Evolutionary conservation across 139 green algal species (phyloP), one percentile per base, ranked within the genome.

Genomic region (Chlamydomonas sp.): DNA sequence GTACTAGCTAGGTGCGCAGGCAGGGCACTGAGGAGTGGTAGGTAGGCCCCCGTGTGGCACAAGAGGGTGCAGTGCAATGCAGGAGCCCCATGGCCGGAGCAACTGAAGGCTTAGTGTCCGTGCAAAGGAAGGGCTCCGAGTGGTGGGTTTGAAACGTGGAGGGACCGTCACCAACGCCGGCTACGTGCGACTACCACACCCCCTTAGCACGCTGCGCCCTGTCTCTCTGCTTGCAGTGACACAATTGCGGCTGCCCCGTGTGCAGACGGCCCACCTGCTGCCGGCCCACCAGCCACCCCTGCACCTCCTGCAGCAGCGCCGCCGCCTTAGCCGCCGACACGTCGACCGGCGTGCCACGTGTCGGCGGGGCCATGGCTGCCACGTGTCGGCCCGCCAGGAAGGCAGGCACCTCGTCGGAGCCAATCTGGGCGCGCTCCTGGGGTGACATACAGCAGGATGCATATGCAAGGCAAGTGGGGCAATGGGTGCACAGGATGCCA

Each of bases 1-100:
- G 31, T 49, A 49, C 31, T 49, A 49, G 31, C 58, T 93, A 77
- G 1, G 96, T 98, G 67, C 95, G 90, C 49, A 98, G 63, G 15
- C 93, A 76, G 1, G 96, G 94, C 57, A 49, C 31, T 49, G 31
- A 49, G 31, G 31, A 49, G 31, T 79, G 89, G 93, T 96, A 91
- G 66, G 80, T 2, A 64, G 69, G 69, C 18, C 1, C 3, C 60
- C 4, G 76, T 4, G 14, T 15, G 20, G 17, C 63, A 3, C 49
- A 49, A 4, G 57, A 49, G 15, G 12, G 12, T 14, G 67, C 0
- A 7, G 14, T 5, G 5, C 60, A 77, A 12, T 16, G 16, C 15
- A 10, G 61, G 20, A 20, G 14, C 3, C 17, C 16, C 10, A 16
- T 2, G 20, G 69, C 3, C 4, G 57, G 69, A 15, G 67, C 69